Base-by-base conservation (phyloP, 176 grass and related monocot species). In the Aegilops bicornis region DNA sequence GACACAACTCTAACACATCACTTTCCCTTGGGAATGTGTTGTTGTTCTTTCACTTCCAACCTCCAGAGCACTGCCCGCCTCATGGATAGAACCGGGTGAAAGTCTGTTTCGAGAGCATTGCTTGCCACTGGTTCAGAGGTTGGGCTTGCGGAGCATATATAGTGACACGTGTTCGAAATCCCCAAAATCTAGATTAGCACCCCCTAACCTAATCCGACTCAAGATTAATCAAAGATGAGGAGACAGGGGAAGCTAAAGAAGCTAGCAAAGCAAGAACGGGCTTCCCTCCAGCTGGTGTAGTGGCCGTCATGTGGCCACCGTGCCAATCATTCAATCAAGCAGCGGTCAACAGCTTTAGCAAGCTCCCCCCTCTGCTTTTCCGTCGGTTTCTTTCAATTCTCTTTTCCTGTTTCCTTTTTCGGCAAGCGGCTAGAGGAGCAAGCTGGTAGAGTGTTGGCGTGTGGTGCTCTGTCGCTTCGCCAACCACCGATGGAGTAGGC, bases 281-380 rank as follows among this genome's bases (percentile, higher is more conserved):
- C 27, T 27, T 27, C 27, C 27, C 27, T 27, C 27, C 27, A 27
- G 27, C 82, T 88, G 85, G 77, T 87, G 85, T 81, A 77, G 77
- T 88, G 89, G 69, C 89, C 81, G 69, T 91, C 86, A 91, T 88
- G 89, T 91, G 89, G 76, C 77, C 39, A 79, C 79, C 80, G 82
- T 50, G 48, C 75, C 73, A 76, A 76, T 76, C 73, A 50, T 84
- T 19, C 71, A 64, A 64, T 76, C 62, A 81, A 91, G 71, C 82
- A 72, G 45, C 36, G 76, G 85, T 87, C 85, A 87, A 84, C 76
- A 90, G 58, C 85, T 90, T 90, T 75, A 48, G 80, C 58, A 54
- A 52, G 56, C 19, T 47, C 59, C 12, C 1, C 30, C 60, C 8
- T 50, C 8, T 77, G 12, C n/a, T 33, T 79, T 83, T 59, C 23